These are phyloP conservation scores for Phaeoacremonium minimum DNA, from an alignment of 2,329 filamentous ascomycete species.

Conservation along the genomic window DNA sequence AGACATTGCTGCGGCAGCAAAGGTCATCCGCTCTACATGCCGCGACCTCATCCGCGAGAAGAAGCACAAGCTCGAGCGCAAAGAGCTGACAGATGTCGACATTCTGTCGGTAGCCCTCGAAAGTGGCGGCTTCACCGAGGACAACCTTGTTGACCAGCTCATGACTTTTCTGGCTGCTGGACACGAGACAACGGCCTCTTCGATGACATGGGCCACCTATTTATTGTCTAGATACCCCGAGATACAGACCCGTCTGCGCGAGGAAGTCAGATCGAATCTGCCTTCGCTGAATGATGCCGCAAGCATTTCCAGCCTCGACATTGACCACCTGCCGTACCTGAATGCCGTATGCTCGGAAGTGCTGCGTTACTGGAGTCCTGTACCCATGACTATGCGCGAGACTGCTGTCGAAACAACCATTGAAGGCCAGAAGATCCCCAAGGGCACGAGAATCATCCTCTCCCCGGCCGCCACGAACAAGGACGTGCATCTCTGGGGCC, in stretches of 20 bases:
- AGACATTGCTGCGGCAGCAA: conserved; percentile 52
- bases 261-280: conserved; percentile 60
- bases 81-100: conserved; percentile 55
- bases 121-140: conserved; percentile 71
- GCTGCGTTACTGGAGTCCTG: conserved; percentile 68
- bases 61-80: conserved; percentile 45
- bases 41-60: conserved; percentile 67
- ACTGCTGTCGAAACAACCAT: conserved; percentile 62
- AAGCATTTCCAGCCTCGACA: conserved; percentile 46
- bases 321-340: conserved; percentile 75
- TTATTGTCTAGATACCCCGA: conserved; percentile 62
- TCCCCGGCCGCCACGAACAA: conserved; percentile 66
- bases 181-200: conserved; percentile 74
- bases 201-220: conserved; percentile 73
- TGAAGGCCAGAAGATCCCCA: conserved; percentile 60
- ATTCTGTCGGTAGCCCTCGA: conserved; percentile 78
- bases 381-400: conserved; percentile 66
- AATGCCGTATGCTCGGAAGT: conserved; percentile 76
- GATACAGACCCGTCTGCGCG: conserved; percentile 62
- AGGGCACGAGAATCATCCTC: conserved; percentile 66
- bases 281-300: conserved; percentile 38
- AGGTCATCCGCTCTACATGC: conserved; percentile 61
- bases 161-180: conserved; percentile 86
- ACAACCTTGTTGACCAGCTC: conserved; percentile 79
- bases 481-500: conserved; percentile 67